phyloP scores from a whole-genome alignment of 306 rosid species.

The Prinsepia uniflora region DNA sequence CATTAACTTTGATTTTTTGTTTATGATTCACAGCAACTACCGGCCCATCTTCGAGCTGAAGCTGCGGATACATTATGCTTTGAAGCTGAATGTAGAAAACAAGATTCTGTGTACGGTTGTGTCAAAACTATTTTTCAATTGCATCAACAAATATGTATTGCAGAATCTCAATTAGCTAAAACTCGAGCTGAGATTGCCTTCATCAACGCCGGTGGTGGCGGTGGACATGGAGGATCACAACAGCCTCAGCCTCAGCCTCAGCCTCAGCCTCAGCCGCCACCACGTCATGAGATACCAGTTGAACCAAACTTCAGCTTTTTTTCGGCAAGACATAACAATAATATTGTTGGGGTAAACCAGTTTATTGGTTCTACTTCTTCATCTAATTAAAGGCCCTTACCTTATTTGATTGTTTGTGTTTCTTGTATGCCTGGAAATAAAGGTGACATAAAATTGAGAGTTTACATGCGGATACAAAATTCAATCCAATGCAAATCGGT shows the following conservation, averaged over 20 bases:
- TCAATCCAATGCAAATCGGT: not conserved
- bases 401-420: not conserved
- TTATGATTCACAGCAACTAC: constrained; percentile 38
- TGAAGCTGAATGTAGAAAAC: constrained; percentile 56
- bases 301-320: constrained; percentile 18
- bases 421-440: not conserved
- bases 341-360: constrained; percentile 19
- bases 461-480: not conserved
- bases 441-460: not conserved
- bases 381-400: constrained; percentile 25
- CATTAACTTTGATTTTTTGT: not conserved
- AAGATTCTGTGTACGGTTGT: constrained; percentile 71
- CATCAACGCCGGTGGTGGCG: constrained; percentile 23
- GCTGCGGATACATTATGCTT: constrained; percentile 50
- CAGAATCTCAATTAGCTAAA: constrained; percentile 47
- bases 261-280: not conserved
- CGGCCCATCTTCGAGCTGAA: constrained; percentile 37
- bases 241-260: not conserved
- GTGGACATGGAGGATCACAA: constrained; percentile 3
- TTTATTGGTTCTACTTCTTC: constrained; percentile 10
- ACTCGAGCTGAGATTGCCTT: constrained; percentile 45
- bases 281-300: not conserved
- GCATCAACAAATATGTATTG: constrained; percentile 39
- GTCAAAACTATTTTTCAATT: constrained; percentile 53
- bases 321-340: constrained; percentile 15